Conservation (phyloP, 2,329 filamentous ascomycete species). For the Botrytis tulipae region DNA sequence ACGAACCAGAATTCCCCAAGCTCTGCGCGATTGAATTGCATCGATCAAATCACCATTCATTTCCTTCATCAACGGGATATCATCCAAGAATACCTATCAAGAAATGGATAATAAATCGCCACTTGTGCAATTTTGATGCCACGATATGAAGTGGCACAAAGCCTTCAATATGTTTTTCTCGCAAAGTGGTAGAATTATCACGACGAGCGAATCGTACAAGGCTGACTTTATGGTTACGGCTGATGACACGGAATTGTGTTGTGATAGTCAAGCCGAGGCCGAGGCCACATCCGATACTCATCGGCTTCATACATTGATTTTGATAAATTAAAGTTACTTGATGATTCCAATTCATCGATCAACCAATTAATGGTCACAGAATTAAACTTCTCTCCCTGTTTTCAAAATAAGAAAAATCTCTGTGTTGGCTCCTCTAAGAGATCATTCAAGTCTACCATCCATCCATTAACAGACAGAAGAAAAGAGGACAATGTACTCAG, state of each 20-base stretch:
- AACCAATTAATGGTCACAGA: background rate
- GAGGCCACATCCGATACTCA: background rate
- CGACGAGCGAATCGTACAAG: constrained; percentile 34
- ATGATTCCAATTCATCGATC: background rate
- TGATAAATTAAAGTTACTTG: background rate
- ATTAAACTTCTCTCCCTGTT: background rate
- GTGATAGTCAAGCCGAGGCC: background rate
- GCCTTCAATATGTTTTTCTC: background rate
- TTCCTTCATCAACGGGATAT: background rate
- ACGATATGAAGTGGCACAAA: constrained; percentile 32
- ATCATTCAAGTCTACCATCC: background rate
- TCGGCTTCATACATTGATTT: background rate
- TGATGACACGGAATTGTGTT: constrained; percentile 25
- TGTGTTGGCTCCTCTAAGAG: background rate
- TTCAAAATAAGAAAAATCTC: background rate
- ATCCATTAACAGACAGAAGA: background rate
- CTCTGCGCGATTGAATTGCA: background rate
- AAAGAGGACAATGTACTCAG: background rate
- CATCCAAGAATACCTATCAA: background rate
- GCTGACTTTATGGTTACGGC: constrained; percentile 25
- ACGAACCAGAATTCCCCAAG: constrained; percentile 19
- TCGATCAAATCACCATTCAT: constrained; percentile 25
- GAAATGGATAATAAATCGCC: constrained; percentile 13
- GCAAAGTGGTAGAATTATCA: constrained; percentile 17
- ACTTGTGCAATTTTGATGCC: constrained; percentile 29